These are phyloP conservation scores for Galerina marginata DNA, from an alignment of 768 basidiomycete genomes.

Conservation along the genomic window DNA sequence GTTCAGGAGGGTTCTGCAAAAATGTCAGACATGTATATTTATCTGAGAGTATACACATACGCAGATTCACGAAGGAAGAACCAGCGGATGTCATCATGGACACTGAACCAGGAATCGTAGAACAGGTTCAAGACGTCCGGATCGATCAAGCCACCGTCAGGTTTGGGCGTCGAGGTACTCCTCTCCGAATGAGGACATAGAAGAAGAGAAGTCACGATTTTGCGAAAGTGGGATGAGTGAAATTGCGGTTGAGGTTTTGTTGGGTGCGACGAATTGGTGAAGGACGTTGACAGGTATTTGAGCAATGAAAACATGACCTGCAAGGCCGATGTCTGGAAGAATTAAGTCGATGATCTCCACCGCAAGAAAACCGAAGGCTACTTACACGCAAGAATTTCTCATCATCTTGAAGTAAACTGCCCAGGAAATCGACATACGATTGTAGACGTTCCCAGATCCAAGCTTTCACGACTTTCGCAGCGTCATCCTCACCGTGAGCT, in stretches of 20 bases:
- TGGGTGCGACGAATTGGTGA: conserved; percentile 43
- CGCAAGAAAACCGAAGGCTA: conserved; percentile 3
- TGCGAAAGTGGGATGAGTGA: conserved; percentile 70
- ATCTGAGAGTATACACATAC: conserved; percentile 44
- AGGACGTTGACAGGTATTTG: conserved; percentile 75
- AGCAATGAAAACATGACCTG: conserved; percentile 79
- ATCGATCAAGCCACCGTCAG: conserved; percentile 48
- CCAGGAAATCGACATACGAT: conserved; percentile 70
- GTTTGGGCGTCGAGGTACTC: conserved; percentile 23
- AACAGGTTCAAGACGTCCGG: conserved; percentile 68
- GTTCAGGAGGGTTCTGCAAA: conserved; percentile 36
- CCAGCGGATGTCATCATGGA: conserved; percentile 86
- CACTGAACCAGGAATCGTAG: conserved; percentile 73
- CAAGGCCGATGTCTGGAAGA: conserved; percentile 64
- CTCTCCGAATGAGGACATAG: conserved; percentile 60
- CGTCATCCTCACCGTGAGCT: conserved; percentile 52
- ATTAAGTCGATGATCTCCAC: not conserved
- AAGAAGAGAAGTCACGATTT: conserved; percentile 63
- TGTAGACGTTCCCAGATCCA: conserved; percentile 85
- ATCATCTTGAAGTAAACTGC: conserved; percentile 74
- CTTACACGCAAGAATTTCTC: conserved; percentile 78
- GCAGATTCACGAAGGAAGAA: conserved; percentile 83
- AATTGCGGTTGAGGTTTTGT: conserved; percentile 62
- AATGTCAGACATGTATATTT: not conserved
- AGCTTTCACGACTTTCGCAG: conserved; percentile 66